Base-by-base conservation (phyloP, 176 grass and related monocot genomes). In the Luzula sylvatica region DNA sequence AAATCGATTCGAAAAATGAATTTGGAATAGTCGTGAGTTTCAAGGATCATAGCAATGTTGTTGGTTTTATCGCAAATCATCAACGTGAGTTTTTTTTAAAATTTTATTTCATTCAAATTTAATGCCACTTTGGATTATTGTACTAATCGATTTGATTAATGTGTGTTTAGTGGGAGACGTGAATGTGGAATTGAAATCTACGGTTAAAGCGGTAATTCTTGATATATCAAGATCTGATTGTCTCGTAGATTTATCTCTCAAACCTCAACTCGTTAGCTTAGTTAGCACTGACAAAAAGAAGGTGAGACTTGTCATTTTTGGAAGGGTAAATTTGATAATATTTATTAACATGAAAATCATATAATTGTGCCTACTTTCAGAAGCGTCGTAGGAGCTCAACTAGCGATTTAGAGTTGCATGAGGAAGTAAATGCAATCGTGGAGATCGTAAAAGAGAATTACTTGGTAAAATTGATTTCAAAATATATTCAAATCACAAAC, bases 1-100 rank as follows among this genome's bases (percentile, higher is more conserved):
- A 86, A 51, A 78, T 96, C 17, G 84, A 83, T 55, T 77, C 71
- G 50, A 60, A 78, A 61, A 83, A 84, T 79, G 90, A 96, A 65
- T 82, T 82, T 24, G 90, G 90, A 53, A 65, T 88, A 49, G 64
- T 89, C 55, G 52, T 96, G 78, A 81, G 79, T 70, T 96, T 96
- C 74, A 86, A 74, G 64, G 55, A 73, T 52, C 59, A 96, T 67
- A 65, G 53, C n/a, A 86, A 88, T 76, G 64, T 76, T 76, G 80
- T 96, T 76, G 84, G 90, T 42, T 78, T 96, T 75, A 55, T 96
- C 56, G 63, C 87, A 88, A 78, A 82, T 68, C 80, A 96, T 82
- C 90, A 96, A 40, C 59, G 90, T 89, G 71, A 86, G 67, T 71
- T 51, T 52, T 44, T 28, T 66, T 2, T 53, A 1, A 72, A 16